phyloP scores from a whole-genome alignment of 768 basidiomycete species.

The Leccinum obscurum region DNA sequence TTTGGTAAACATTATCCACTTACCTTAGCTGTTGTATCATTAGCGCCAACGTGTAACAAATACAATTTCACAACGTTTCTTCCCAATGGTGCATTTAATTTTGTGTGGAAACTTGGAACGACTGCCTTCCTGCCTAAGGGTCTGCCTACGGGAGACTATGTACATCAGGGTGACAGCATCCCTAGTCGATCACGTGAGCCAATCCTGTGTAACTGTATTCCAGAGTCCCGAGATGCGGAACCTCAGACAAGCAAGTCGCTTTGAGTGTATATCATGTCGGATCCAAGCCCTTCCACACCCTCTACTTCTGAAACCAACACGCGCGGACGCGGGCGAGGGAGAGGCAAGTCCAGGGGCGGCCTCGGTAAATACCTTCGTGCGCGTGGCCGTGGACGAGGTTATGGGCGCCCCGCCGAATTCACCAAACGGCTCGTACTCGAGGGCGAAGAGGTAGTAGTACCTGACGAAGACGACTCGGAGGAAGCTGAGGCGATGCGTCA shows the following conservation, averaged over 20 bases:
- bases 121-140: too few relatives aligned
- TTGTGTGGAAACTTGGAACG: too few relatives aligned
- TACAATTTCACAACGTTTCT: background rate
- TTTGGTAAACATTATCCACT: slow-evolving; percentile 1
- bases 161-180: background rate
- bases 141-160: too few relatives aligned
- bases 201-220: background rate
- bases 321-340: slow-evolving; percentile 44
- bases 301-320: slow-evolving; percentile 13
- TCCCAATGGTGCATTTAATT: background rate
- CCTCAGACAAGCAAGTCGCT: background rate
- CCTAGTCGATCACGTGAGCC: background rate
- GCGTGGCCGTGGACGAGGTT: slow-evolving; percentile 63
- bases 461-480: slow-evolving; percentile 40
- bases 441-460: slow-evolving; percentile 41
- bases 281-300: slow-evolving; percentile 11
- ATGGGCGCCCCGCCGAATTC: slow-evolving; percentile 68
- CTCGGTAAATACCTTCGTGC: slow-evolving; percentile 75
- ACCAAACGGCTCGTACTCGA: slow-evolving; percentile 59
- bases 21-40: slow-evolving; percentile 16
- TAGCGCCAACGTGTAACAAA: slow-evolving; percentile 13
- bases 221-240: too few relatives aligned
- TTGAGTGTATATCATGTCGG: slow-evolving; percentile 11
- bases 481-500: slow-evolving; percentile 45
- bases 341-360: slow-evolving; percentile 64